Conservation (phyloP, 2,329 filamentous ascomycete genomes). For the Aspergillus arachidicola region DNA sequence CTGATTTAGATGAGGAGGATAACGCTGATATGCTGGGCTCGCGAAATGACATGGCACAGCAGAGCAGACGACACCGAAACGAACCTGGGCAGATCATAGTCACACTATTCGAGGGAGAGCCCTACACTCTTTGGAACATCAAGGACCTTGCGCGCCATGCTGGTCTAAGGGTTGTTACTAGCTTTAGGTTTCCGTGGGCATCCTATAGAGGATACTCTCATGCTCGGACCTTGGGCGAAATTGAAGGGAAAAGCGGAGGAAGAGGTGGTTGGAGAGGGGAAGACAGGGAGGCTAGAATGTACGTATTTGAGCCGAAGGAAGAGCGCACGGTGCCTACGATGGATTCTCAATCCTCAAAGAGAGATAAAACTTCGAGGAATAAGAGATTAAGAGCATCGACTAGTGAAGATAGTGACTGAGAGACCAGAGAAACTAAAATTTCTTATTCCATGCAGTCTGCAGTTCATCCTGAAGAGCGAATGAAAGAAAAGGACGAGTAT, state of each 20-base stretch:
- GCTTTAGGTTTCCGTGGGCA: constrained; percentile 51
- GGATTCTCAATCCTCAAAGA: constrained; percentile 3
- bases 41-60: constrained; percentile 3
- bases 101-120: constrained; percentile 89
- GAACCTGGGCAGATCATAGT: constrained; percentile 67
- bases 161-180: constrained; percentile 49
- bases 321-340: constrained; percentile 21
- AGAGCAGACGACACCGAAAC: constrained; percentile 23
- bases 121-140: constrained; percentile 95
- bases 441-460: not conserved
- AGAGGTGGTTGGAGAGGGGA: constrained; percentile 52
- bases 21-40: constrained; percentile 13
- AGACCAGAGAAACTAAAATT: not conserved
- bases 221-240: constrained; percentile 49
- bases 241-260: constrained; percentile 42
- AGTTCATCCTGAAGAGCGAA: not conserved
- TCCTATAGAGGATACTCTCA: constrained; percentile 52
- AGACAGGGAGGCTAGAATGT: constrained; percentile 50
- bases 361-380: constrained; percentile 33
- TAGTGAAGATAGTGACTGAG: constrained; percentile 36
- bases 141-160: constrained; percentile 78
- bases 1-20: constrained; percentile 22
- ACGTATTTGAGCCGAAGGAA: constrained; percentile 48
- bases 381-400: constrained; percentile 36
- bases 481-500: not conserved